Conservation (phyloP, 1,284 basidiomycete species). For the Inonotus hispidus region DNA sequence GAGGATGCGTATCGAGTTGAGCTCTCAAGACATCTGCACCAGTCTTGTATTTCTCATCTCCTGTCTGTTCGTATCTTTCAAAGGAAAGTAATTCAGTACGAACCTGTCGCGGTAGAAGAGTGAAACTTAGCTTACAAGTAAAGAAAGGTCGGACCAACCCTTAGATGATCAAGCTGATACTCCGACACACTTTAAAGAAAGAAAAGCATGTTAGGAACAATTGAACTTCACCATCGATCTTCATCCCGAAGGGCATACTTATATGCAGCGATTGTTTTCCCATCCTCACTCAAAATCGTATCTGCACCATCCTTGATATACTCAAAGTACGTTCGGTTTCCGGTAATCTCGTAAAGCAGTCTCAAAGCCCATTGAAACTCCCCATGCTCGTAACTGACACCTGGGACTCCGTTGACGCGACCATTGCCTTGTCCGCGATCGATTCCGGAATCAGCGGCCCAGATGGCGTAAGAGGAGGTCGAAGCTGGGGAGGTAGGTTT, state of each 20-base stretch:
- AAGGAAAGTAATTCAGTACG: background rate
- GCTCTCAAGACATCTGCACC: slow-evolving; percentile 34
- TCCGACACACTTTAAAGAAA: background rate
- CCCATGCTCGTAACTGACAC: slow-evolving; percentile 40
- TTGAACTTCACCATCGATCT: too few relatives aligned
- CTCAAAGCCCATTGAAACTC: slow-evolving; percentile 38
- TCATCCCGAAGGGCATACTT: slow-evolving; percentile 25
- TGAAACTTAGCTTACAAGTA: background rate
- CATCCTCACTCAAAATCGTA: slow-evolving; percentile 35
- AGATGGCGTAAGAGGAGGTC: slow-evolving; percentile 35
- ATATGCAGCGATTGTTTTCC: slow-evolving; percentile 35
- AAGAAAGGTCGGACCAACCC: slow-evolving; percentile 13
- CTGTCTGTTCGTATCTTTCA: slow-evolving; percentile 31
- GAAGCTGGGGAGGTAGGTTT: slow-evolving; percentile 19
- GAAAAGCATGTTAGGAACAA: background rate
- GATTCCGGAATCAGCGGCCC: slow-evolving; percentile 42
- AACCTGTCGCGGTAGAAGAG: background rate
- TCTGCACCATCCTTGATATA: slow-evolving; percentile 36
- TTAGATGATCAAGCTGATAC: slow-evolving; percentile 18
- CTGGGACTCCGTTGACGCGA: slow-evolving; percentile 29
- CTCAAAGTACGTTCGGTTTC: slow-evolving; percentile 36
- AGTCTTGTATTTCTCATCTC: slow-evolving; percentile 34
- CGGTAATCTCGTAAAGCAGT: slow-evolving; percentile 34
- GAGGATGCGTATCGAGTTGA: slow-evolving; percentile 37
- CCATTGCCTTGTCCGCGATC: slow-evolving; percentile 40